These are phyloP conservation scores for Chalaropsis ovoidea DNA, from an alignment of 2,329 filamentous ascomycete genomes.

Conservation along the genomic window DNA sequence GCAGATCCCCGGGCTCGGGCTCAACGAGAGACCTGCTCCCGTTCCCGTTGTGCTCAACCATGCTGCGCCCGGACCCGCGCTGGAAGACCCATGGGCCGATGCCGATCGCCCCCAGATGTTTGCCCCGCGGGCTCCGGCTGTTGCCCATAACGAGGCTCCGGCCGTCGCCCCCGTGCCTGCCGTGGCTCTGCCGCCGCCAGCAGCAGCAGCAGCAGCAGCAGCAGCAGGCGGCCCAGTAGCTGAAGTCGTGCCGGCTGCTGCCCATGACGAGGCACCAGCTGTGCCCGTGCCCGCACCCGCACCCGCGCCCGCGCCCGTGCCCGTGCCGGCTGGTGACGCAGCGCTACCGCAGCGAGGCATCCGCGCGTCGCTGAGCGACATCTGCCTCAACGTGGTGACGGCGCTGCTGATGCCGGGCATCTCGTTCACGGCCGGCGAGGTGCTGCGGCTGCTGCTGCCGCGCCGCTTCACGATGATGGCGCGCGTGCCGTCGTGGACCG, in stretches of 20 bases:
- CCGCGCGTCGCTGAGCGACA: slow-evolving; percentile 34
- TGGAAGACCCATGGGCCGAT: slow-evolving; percentile 2
- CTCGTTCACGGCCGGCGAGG: slow-evolving; percentile 65
- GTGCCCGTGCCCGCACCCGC: neutral
- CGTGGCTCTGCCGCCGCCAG: neutral
- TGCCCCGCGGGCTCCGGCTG: neutral
- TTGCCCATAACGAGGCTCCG: neutral
- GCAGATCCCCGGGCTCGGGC: slow-evolving; percentile 7
- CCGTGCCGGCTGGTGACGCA: slow-evolving; percentile 21
- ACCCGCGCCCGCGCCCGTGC: slow-evolving; percentile 25
- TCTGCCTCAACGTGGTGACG: slow-evolving; percentile 43
- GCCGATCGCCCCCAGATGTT: neutral
- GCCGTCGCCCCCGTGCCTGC: neutral
- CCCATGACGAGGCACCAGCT: slow-evolving; percentile 1
- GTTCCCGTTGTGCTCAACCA: neutral
- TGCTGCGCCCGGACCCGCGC: neutral
- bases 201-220: too few species aligned
- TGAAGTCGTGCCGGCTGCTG: neutral
- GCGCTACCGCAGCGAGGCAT: slow-evolving; percentile 29
- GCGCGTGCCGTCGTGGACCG: slow-evolving; percentile 22
- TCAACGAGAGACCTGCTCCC: neutral
- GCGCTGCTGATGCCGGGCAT: slow-evolving; percentile 70
- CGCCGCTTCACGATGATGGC: slow-evolving; percentile 50
- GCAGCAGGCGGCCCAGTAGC: too few species aligned
- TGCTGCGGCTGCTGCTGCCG: slow-evolving; percentile 60